A percentile compares a stretch with the other conserved stretches of the same genome.
Evolutionary conservation across 2,329 filamentous ascomycete species (phyloP).

Genomic region (Rutstroemia sp.): DNA sequence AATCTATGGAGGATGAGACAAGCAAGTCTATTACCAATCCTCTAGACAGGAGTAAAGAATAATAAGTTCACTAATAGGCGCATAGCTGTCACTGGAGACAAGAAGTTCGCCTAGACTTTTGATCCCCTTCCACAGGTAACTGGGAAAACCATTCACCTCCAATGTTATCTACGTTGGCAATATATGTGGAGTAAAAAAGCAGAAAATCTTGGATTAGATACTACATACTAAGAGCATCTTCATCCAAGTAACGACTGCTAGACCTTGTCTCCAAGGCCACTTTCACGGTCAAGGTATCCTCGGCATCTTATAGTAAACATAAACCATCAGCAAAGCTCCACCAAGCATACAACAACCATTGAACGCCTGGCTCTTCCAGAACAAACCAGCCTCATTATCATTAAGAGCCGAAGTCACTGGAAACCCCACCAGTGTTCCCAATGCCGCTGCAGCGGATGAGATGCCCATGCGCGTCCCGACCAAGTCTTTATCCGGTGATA

Average conservation of each 20-base stretch:
- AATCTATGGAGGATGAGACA: too few relatives aligned
- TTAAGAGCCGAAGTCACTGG: background rate
- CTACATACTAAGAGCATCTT: background rate
- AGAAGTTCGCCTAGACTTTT: too few relatives aligned
- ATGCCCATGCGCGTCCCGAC: background rate
- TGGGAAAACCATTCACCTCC: too few relatives aligned
- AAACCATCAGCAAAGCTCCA: background rate
- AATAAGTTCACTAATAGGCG: too few relatives aligned
- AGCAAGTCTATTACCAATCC: too few relatives aligned
- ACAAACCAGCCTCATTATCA: background rate
- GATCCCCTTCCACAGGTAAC: too few relatives aligned
- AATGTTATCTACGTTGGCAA: too few relatives aligned
- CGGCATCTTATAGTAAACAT: background rate
- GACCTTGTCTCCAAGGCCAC: background rate
- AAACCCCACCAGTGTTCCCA: background rate
- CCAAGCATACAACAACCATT: background rate
- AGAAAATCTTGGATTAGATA: background rate
- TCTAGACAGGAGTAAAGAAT: too few relatives aligned
- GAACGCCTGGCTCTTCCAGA: background rate
- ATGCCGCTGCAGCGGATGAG: background rate
- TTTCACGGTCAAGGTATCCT: background rate
- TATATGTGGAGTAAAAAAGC: background rate
- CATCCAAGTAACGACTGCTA: background rate
- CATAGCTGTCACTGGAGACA: too few relatives aligned
- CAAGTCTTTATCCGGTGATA: background rate